Percentiles rank a stretch among this genome's conserved stretches.
phyloP scores from a whole-genome alignment of 768 basidiomycete genomes.

The Boletales sp. region DNA sequence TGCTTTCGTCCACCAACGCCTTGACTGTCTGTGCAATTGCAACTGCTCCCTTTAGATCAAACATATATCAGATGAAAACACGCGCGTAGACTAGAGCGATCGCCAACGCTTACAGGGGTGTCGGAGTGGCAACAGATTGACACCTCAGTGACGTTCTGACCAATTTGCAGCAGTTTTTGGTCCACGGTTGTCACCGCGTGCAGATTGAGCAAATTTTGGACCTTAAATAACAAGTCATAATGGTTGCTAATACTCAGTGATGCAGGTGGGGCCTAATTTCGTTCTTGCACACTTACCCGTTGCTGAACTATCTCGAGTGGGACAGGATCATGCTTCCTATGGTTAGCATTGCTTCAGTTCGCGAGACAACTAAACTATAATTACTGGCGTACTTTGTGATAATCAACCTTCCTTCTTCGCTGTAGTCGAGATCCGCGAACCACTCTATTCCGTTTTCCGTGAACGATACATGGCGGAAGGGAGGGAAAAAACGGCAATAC shows the following conservation, averaged over 20 bases:
- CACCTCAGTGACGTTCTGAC: constrained; percentile 43
- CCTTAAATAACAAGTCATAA: constrained; percentile 27
- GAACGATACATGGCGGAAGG: background rate
- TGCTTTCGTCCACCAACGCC: constrained; percentile 52
- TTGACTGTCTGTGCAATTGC: constrained; percentile 52
- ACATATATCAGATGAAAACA: background rate
- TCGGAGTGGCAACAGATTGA: constrained; percentile 68
- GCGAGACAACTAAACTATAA: too few species aligned
- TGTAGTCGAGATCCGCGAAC: constrained; percentile 67
- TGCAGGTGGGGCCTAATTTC: too few species aligned
- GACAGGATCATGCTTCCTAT: constrained; percentile 50
- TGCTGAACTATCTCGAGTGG: constrained; percentile 38
- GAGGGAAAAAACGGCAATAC: constrained; percentile 21
- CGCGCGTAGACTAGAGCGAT: background rate
- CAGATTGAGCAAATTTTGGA: constrained; percentile 39
- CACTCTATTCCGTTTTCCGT: constrained; percentile 41
- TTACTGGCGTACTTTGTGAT: constrained; percentile 47
- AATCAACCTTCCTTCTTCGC: constrained; percentile 50
- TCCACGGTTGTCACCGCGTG: constrained; percentile 47
- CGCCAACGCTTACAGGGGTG: constrained; percentile 46
- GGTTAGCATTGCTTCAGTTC: background rate
- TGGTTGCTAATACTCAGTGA: too few species aligned
- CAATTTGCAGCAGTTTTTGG: constrained; percentile 41
- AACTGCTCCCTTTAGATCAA: constrained; percentile 44
- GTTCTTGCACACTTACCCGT: constrained; percentile 33